A percentile compares a stretch with the other conserved stretches of the same genome.
Evolutionary conservation across 306 rosid species (phyloP).

Genomic region (Sechiopsis laciniata): DNA sequence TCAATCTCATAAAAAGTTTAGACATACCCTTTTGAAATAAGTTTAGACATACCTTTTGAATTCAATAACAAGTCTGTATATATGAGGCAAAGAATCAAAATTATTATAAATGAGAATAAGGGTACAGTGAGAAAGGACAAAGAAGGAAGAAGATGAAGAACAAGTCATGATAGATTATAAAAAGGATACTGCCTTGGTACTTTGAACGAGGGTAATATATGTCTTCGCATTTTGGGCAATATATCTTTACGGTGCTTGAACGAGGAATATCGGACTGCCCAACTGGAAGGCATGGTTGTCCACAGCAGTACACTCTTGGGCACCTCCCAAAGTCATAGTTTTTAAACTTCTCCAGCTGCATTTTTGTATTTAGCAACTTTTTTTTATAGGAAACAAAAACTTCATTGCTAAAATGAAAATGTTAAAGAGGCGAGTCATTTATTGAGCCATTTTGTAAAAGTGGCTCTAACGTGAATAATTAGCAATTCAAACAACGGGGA

Average conservation of each 20-base stretch:
- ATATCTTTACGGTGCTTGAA: constrained; percentile 91
- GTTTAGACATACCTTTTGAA: not conserved
- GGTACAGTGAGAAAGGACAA: not conserved
- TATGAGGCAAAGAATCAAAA: constrained; percentile 12
- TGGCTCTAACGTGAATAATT: too few species aligned
- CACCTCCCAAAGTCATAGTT: constrained; percentile 95
- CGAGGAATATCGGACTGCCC: constrained; percentile 98
- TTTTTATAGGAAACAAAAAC: too few species aligned
- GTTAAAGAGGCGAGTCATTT: too few species aligned
- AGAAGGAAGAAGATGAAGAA: not conserved
- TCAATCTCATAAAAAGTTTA: not conserved
- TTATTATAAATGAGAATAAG: not conserved
- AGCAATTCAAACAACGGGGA: not conserved
- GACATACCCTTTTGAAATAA: not conserved
- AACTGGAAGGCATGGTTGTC: constrained; percentile 98
- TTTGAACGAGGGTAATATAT: constrained; percentile 94
- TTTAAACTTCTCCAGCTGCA: constrained; percentile 87
- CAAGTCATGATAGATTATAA: constrained; percentile 6
- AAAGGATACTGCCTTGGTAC: constrained; percentile 99
- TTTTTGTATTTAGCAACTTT: constrained; percentile 9
- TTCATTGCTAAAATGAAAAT: too few species aligned
- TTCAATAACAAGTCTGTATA: not conserved
- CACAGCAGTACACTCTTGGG: constrained; percentile 95
- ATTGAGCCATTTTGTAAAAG: too few species aligned
- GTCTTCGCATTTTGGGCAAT: constrained; percentile 96